phyloP scores from a whole-genome alignment of 2,329 filamentous ascomycete species.

The Penicillium brasilianum region DNA sequence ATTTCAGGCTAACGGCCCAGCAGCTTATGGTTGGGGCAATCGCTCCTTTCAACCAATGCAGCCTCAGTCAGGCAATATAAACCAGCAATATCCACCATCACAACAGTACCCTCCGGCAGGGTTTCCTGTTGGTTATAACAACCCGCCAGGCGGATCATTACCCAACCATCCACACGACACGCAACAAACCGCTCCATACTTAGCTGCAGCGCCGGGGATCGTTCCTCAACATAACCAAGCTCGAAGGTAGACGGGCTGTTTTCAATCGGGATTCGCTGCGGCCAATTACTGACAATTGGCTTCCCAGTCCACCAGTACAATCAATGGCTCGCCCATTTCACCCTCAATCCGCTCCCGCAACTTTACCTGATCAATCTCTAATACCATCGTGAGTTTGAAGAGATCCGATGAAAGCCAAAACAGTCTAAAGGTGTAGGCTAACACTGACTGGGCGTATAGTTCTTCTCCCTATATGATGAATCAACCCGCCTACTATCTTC shows the following conservation, averaged over 20 bases:
- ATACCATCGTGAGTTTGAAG: conserved; percentile 27
- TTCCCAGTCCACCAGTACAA: conserved; percentile 22
- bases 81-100: conserved; percentile 33
- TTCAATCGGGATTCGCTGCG: neutral
- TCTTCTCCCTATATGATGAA: conserved; percentile 42
- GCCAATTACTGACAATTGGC: neutral
- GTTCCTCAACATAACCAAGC: conserved; percentile 21
- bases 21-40: conserved; percentile 40
- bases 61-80: conserved; percentile 34
- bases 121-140: conserved; percentile 34
- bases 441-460: conserved; percentile 20
- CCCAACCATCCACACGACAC: conserved; percentile 22
- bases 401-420: neutral
- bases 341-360: conserved; percentile 16
- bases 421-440: too few relatives aligned
- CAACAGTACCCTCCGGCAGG: conserved; percentile 33
- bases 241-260: conserved; percentile 20
- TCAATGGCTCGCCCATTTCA: conserved; percentile 23
- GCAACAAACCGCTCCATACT: conserved; percentile 19
- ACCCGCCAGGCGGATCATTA: conserved; percentile 29
- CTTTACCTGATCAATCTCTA: conserved; percentile 22
- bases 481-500: conserved; percentile 42
- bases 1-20: conserved; percentile 22
- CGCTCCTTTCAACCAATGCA: conserved; percentile 38
- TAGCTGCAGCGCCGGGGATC: conserved; percentile 17